Evolutionary conservation across 2,329 filamentous ascomycete genomes (phyloP).

Genomic region (Botrytis aclada): DNA sequence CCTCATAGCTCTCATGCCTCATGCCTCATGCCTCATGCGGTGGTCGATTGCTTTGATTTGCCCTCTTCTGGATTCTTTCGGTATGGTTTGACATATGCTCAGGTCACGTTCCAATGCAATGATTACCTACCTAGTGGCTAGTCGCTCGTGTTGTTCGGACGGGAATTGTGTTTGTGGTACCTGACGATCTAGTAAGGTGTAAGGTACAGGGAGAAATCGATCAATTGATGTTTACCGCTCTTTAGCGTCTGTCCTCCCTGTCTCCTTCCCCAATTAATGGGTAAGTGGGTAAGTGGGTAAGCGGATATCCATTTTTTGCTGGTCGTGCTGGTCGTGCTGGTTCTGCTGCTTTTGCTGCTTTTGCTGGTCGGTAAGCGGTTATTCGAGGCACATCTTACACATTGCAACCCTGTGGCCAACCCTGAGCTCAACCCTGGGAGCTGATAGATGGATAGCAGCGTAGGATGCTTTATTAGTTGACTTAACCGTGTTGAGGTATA

Average conservation of each 20-base stretch:
- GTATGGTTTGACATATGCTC: not conserved
- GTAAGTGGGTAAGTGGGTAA: not conserved
- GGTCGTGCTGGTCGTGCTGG: not conserved
- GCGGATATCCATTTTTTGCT: not conserved
- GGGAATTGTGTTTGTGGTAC: conserved; percentile 11
- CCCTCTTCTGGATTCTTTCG: not conserved
- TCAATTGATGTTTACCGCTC: conserved; percentile 14
- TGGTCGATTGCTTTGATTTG: not conserved
- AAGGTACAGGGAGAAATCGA: conserved; percentile 1
- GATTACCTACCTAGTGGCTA: not conserved
- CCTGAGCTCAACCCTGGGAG: not conserved
- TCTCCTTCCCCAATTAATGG: not conserved
- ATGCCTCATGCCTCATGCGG: not conserved
- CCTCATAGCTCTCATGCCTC: not conserved
- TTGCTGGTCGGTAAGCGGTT: conserved; percentile 2
- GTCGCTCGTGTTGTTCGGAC: conserved; percentile 3
- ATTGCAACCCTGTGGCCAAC: not conserved
- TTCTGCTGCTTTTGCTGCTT: not conserved
- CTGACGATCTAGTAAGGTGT: conserved; percentile 14
- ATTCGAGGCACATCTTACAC: conserved; percentile 11
- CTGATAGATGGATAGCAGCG: not conserved
- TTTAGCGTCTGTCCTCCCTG: not conserved
- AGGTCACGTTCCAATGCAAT: conserved; percentile 5
- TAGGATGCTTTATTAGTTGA: not conserved
- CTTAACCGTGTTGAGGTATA: not conserved